A percentile compares a stretch with the other conserved stretches of the same genome.
Evolutionary conservation across 2,329 filamentous ascomycete species (phyloP).

Genomic region (Bimuria novae-zelandiae): DNA sequence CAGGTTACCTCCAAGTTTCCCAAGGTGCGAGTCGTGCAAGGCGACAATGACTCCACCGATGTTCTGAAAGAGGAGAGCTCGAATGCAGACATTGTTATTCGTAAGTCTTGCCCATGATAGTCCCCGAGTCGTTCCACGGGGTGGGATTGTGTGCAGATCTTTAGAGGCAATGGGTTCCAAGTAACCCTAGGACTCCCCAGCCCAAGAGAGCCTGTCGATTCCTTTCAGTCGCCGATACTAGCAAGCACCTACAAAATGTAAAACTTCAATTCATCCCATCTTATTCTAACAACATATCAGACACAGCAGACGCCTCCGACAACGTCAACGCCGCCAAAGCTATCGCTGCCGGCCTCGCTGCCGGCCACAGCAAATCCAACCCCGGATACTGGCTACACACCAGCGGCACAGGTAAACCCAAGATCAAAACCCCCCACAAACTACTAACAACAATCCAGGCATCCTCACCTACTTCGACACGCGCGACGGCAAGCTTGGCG

Average conservation of each 20-base stretch:
- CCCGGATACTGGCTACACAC: constrained; percentile 60
- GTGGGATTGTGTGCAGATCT: not conserved
- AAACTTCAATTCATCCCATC: not conserved
- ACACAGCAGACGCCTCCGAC: constrained; percentile 36
- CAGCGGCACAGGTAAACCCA: constrained; percentile 53
- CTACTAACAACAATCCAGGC: not conserved
- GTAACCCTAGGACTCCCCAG: not conserved
- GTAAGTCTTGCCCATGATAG: constrained; percentile 10
- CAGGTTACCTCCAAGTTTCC: constrained; percentile 51
- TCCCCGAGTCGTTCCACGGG: not conserved
- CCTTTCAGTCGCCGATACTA: not conserved
- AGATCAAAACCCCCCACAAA: not conserved
- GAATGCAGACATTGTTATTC: constrained; percentile 56
- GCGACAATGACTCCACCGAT: constrained; percentile 53
- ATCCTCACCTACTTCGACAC: constrained; percentile 58
- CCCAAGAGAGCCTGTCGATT: not conserved
- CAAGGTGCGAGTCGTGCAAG: constrained; percentile 53
- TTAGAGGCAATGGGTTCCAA: not conserved
- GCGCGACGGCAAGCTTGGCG: constrained; percentile 51
- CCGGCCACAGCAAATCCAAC: constrained; percentile 48
- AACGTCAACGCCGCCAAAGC: constrained; percentile 46
- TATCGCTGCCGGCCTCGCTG: constrained; percentile 56
- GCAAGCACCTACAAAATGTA: not conserved
- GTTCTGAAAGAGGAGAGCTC: constrained; percentile 54
- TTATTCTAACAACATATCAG: constrained; percentile 13